Conservation (phyloP, 2,329 filamentous ascomycete genomes). For the Aspergillus texensis region DNA sequence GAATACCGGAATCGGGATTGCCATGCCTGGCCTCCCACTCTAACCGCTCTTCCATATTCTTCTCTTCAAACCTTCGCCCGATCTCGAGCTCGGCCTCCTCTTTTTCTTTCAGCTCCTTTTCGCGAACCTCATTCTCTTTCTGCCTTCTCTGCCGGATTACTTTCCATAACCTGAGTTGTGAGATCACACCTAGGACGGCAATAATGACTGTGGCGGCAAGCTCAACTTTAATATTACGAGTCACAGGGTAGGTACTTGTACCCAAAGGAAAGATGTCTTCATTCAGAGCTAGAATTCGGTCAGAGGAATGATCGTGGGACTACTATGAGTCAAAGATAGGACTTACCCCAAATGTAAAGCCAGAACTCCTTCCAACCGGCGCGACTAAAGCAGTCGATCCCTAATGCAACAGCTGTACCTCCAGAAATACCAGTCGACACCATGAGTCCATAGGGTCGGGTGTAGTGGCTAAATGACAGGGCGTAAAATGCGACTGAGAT, state of each 20-base stretch:
- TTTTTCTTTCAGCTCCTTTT: slow-evolving; percentile 59
- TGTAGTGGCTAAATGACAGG: slow-evolving; percentile 78
- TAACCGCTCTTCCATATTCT: slow-evolving; percentile 46
- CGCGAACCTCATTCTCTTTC: slow-evolving; percentile 48
- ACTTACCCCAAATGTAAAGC: slow-evolving; percentile 81
- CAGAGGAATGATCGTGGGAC: neutral
- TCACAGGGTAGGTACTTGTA: slow-evolving; percentile 79
- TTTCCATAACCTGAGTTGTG: slow-evolving; percentile 84
- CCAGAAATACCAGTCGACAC: slow-evolving; percentile 77
- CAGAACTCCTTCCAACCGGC: slow-evolving; percentile 97
- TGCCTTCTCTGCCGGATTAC: slow-evolving; percentile 63
- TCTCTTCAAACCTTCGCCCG: slow-evolving; percentile 60
- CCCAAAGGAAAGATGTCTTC: slow-evolving; percentile 75
- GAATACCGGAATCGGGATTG: slow-evolving; percentile 44
- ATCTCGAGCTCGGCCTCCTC: slow-evolving; percentile 69
- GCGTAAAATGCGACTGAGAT: slow-evolving; percentile 70
- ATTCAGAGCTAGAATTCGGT: slow-evolving; percentile 62
- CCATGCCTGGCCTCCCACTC: slow-evolving; percentile 81
- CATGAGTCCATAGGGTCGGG: slow-evolving; percentile 77
- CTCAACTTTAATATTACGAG: slow-evolving; percentile 83
- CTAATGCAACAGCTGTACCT: slow-evolving; percentile 75
- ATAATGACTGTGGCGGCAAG: slow-evolving; percentile 76
- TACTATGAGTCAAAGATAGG: neutral
- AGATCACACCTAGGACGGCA: slow-evolving; percentile 73
- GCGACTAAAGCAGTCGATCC: slow-evolving; percentile 85